Conservation (phyloP, 495 filamentous ascomycete genomes). For the Aspergillus avenaceus region DNA sequence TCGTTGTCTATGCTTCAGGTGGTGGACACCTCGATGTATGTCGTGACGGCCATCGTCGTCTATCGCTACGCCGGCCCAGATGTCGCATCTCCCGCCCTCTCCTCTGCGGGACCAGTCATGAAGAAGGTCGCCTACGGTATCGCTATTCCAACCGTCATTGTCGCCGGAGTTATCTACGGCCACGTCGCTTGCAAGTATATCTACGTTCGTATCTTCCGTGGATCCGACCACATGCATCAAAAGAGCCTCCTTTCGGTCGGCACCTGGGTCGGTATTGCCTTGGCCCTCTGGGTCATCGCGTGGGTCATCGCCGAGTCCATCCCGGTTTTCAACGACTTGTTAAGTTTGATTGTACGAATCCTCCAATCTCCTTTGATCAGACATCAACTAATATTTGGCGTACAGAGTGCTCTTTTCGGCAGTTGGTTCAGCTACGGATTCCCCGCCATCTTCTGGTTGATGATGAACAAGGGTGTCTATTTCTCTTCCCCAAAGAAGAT, state of each 20-base stretch:
- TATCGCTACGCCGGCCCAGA: slow-evolving; percentile 67
- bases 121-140: slow-evolving; percentile 72
- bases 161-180: slow-evolving; percentile 54
- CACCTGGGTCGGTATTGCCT: slow-evolving; percentile 56
- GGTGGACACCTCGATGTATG: slow-evolving; percentile 62
- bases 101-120: slow-evolving; percentile 55
- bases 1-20: slow-evolving; percentile 60
- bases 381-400: slow-evolving; percentile 6
- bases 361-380: too few relatives aligned
- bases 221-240: slow-evolving; percentile 54
- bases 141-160: slow-evolving; percentile 63
- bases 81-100: slow-evolving; percentile 69
- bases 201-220: slow-evolving; percentile 56
- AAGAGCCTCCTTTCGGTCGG: slow-evolving; percentile 41
- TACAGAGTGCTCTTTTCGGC: slow-evolving; percentile 33
- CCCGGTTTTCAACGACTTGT: slow-evolving; percentile 65
- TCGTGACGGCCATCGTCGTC: slow-evolving; percentile 43
- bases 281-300: slow-evolving; percentile 55
- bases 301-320: slow-evolving; percentile 72
- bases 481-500: slow-evolving; percentile 25
- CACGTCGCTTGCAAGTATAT: slow-evolving; percentile 60
- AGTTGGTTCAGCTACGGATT: slow-evolving; percentile 43
- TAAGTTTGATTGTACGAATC: slow-evolving; percentile 47
- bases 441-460: slow-evolving; percentile 39
- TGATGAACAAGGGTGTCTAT: slow-evolving; percentile 35